Base-by-base conservation (phyloP, 2,329 filamentous ascomycete genomes). In the Paecilomyces sp. region DNA sequence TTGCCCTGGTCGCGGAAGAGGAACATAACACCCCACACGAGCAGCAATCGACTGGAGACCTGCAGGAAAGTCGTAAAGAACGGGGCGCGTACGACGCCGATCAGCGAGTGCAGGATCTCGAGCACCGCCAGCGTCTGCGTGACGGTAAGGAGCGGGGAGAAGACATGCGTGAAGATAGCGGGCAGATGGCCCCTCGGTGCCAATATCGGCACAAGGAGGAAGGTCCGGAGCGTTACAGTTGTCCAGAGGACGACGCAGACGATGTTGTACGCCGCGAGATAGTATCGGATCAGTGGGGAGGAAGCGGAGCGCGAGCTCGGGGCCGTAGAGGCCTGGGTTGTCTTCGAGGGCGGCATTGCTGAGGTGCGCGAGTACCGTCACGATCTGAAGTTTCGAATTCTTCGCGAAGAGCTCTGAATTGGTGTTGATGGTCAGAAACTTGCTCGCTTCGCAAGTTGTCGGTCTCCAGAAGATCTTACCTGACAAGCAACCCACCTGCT, bases 21-120 rank as follows among this genome's bases (percentile, higher is more conserved):
- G 71, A 86, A 82, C 70, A 91, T 87, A 63, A 97, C 83, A 66
- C 84, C 87, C 91, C 92, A 97, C 66, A 97, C 90, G 65, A 97
- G 88, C 64, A 96, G 84, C 68, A 96, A 85, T 57, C 94, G 91
- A 60, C 87, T 91, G 24, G 89, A 84, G 63, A 97, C 92, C 77
- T 99, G 94, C 87, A 96, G 92, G 41, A 85, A 76, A 5, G 94
- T 97, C 4, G 94, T 97, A 67, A 88, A 67, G 68, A 97, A 75
- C 1, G 93, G 92, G 1, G 93, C 88, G 69, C 93, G 87, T 57
- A 99, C 93, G 69, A 97, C 74, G 60, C 92, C 90, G 34, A 90
- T 75, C 0, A 90, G 74, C 55, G 90, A 88, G 78, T 97, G 93
- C 62, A 92, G 69, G 54, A 97, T 84, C 79, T 99, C 94, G 72